Conservation (phyloP, 225 moss, liverwort and hornwort genomes). For the Pleurozium schreberi region DNA sequence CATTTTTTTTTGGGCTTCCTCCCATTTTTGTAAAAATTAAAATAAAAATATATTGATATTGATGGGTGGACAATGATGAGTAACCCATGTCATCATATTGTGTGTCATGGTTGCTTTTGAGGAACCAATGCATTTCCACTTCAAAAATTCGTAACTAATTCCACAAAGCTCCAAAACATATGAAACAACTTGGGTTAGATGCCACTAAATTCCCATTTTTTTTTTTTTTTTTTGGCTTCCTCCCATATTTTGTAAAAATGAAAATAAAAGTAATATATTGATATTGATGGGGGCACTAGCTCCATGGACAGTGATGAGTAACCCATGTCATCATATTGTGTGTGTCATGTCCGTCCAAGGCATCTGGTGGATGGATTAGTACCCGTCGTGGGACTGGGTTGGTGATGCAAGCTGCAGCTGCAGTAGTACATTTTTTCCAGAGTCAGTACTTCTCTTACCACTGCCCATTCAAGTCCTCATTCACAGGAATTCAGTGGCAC, state of each 20-base stretch:
- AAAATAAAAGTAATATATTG: background rate
- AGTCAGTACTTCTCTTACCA: background rate
- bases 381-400: background rate
- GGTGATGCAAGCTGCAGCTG: background rate
- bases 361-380: background rate
- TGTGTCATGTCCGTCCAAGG: background rate
- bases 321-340: background rate
- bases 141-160: background rate
- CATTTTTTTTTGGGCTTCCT: background rate
- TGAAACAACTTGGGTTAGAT: background rate
- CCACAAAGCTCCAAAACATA: background rate
- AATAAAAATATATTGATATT: background rate
- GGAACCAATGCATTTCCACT: background rate
- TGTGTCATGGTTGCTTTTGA: background rate
- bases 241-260: background rate
- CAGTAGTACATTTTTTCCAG: background rate
- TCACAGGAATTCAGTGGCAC: background rate
- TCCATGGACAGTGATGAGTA: background rate
- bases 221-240: too few relatives aligned
- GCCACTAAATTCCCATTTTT: background rate
- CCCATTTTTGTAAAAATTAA: background rate
- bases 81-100: background rate
- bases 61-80: background rate
- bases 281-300: background rate
- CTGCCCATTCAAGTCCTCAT: conserved; percentile 2